phyloP scores from a whole-genome alignment of 108 stramenopile species.

The Cyclotella distinguenda region DNA sequence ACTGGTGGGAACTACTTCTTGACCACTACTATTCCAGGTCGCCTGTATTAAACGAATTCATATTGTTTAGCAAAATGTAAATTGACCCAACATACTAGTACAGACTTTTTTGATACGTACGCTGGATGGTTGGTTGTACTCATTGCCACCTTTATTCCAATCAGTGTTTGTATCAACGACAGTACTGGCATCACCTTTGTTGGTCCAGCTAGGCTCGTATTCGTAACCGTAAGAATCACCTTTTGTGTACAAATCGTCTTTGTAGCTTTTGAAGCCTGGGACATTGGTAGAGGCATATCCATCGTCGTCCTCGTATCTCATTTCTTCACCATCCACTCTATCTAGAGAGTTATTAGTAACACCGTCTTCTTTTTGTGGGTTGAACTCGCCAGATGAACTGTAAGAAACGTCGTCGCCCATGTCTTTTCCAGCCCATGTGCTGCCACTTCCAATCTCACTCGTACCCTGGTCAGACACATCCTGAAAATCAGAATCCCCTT shows the following conservation, averaged over 20 bases:
- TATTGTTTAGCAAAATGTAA: background rate
- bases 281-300: background rate
- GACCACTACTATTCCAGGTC: constrained; percentile 4
- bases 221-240: background rate
- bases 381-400: no score
- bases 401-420: no score
- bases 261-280: background rate
- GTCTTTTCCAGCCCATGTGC: no score
- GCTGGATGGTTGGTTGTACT: background rate
- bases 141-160: constrained; percentile 2
- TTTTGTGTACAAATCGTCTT: constrained; percentile 1
- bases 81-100: background rate
- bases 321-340: background rate
- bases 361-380: no score
- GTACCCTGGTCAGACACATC: no score
- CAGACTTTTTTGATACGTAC: background rate
- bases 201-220: background rate
- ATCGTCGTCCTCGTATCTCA: constrained; percentile 9
- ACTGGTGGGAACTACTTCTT: background rate
- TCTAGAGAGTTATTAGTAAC: background rate
- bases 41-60: background rate
- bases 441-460: no score
- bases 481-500: no score
- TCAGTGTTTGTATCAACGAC: background rate
- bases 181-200: background rate